Base-by-base conservation (phyloP, 768 basidiomycete genomes). In the Mycena vulgaris region DNA sequence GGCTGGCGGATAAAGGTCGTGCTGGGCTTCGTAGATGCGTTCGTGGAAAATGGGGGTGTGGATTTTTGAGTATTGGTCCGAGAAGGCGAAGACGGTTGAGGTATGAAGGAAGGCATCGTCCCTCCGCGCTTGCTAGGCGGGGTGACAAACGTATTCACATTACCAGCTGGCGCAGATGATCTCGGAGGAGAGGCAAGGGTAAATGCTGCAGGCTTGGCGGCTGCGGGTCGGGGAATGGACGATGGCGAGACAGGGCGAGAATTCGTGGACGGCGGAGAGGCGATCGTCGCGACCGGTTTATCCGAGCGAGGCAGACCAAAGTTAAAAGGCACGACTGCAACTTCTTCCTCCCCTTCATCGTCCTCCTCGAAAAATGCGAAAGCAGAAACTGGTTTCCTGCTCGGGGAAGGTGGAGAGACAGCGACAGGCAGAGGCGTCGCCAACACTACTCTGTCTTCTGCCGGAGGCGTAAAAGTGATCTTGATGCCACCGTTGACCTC, bases 401-500 rank as follows among this genome's bases (percentile, higher is more conserved):
- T 72, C 17, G 69, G 63, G 17, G 71, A 56, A 19, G 69, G 58
- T 14, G 65, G 60, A 14, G 75, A 69, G 37, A 52, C 62, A 28
- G 37, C 14, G 13, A 53, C 59, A 57, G 62, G 42, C 48, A 74
- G 70, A 47, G 78, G 80, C 57, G 48, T 68, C 65, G 33, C 73
- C 35, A 67, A 71, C 69, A n/a, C n/a, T n/a, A 35, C 61, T n/a
- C 33, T 9, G n/a, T 76, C 75, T 68, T 82, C 76, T 25, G 77
- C 81, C n/a, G 93, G 90, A 23, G 90, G 88, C 4, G 88, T 89
- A 70, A 94, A 93, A 4, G 86, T 92, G 73, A 94, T 93, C 69
- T 86, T 89, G 76, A 95, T 92, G 7, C 93, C 93, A 30, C 42
- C 51, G 55, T 33, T 86, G 48, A 89, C 86, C 25, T 85, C 85